phyloP scores from a whole-genome alignment of 331 rosid genomes.

The Quercus phellos region DNA sequence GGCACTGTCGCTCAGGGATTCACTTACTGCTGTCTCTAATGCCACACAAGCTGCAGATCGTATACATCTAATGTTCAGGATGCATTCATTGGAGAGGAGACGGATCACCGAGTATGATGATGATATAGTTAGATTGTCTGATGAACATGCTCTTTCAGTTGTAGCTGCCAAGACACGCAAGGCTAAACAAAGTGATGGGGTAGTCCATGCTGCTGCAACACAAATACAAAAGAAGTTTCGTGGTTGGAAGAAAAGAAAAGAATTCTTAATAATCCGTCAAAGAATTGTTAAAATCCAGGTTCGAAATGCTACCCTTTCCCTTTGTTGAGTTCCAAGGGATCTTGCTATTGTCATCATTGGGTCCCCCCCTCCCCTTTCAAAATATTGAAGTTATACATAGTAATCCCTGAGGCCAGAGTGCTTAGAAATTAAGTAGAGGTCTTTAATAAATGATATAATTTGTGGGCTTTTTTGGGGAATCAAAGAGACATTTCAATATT shows the following conservation, averaged over 20 bases:
- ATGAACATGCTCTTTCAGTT: slow-evolving; percentile 52
- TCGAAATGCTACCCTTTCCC: neutral
- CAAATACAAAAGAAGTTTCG: slow-evolving; percentile 86
- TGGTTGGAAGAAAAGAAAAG: slow-evolving; percentile 89
- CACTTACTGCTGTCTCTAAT: slow-evolving; percentile 73
- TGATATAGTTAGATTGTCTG: slow-evolving; percentile 50
- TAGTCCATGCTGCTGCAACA: slow-evolving; percentile 57
- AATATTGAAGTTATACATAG: neutral
- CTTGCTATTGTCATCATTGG: neutral
- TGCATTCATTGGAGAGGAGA: slow-evolving; percentile 80
- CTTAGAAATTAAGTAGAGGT: neutral
- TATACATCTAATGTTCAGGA: slow-evolving; percentile 65
- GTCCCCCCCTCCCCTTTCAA: neutral
- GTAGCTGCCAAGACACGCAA: slow-evolving; percentile 45
- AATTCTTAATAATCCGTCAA: slow-evolving; percentile 73
- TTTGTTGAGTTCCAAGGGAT: slow-evolving; percentile 8
- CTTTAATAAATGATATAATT: neutral
- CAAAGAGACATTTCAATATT: neutral
- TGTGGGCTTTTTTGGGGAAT: slow-evolving; percentile 1
- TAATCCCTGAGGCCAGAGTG: neutral
- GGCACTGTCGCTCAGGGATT: slow-evolving; percentile 65
- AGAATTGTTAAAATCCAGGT: slow-evolving; percentile 94
- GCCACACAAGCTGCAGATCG: slow-evolving; percentile 87
- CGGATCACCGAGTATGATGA: slow-evolving; percentile 31
- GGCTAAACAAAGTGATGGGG: slow-evolving; percentile 44